Base-by-base conservation (phyloP, 495 filamentous ascomycete genomes). In the Tricharina praecox region DNA sequence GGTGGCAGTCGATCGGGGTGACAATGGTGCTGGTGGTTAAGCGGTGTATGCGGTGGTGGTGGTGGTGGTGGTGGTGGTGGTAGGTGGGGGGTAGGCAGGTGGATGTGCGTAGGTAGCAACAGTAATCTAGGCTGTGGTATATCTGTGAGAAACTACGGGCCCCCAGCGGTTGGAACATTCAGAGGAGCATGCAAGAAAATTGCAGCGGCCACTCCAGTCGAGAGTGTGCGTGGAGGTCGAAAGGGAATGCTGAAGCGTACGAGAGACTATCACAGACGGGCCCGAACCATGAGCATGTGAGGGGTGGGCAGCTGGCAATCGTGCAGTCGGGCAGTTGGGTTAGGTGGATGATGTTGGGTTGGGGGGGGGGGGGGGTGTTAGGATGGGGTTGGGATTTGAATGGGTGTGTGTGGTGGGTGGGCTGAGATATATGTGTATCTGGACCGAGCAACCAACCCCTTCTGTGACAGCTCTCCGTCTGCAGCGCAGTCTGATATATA, bases 371-470 rank as follows among this genome's bases (percentile, higher is more conserved):
- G n/a, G n/a, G n/a, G 28, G 28, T 32, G 7, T 7, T 32, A 7
- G 28, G 28, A 7, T 13, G 13, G 7, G 28, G 28, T 7, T 13
- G 7, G 13, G 13, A 32, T 32, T 32, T 18, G 34, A 37, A 37
- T 11, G 34, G 16, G 34, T 37, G 9, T 8, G 5, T 37, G 34
- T 24, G 40, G 40, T 43, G 40, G 23, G 40, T 43, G 40, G 40
- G 40, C 40, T 43, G 40, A 43, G 40, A 43, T 11, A 43, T 43
- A 43, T 42, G 18, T 43, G 20, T 43, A 20, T 43, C 23, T 43
- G 40, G 20, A 43, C 40, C 40, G 40, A 43, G 2, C 3, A 43
- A 43, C 40, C 40, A 43, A 43, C 40, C 40, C 40, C 40, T 43
- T 43, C 40, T 9, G 40, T 26, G 40, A 26, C 20, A 43, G 40